Evolutionary conservation across 371 early-diverging fungal species (phyloP), one percentile per base, ranked within the genome.

Genomic region (Rhizopus arrhizus): DNA sequence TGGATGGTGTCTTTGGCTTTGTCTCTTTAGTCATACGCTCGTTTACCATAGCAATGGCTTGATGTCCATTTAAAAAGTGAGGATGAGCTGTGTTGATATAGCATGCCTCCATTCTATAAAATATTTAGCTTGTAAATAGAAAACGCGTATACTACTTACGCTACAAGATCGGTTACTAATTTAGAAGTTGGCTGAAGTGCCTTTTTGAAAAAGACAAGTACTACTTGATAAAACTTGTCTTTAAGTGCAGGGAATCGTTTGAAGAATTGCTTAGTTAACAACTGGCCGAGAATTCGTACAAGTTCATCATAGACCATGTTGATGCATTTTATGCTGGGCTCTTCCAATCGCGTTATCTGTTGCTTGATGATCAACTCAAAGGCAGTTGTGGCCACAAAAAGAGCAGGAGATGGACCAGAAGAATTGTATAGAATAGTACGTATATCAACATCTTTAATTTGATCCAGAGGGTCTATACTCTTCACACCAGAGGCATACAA

Each of bases 31-130:
- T 48, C 82, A 94, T 67, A 32, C 91, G 86, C 28, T 97, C 98
- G 56, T 88, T 89, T 59, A 97, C 94, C 41, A 93, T 85, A 13
- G 95, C 91, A 86, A 95, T 91, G 4, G 97, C 98, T 70, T 89
- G 91, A 81, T 98, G 96, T 42, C 97, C 99, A 63, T 84, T 91
- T 63, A 98, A 79, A 74, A 99, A 98, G 76, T 99, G 98, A 5
- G 99, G 99, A 74, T 99, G 99, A 5, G 88, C 97, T 10, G 99
- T 98, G 81, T 98, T 98, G 77, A 99, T 91, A 72, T 99, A 99
- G 66, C 85, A 83, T 7, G 91, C 83, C 82, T 98, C 97, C 88
- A 96, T 94, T 38, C 87, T 89, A 59, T 11, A 13, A 31, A 13
- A n/a, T 4, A 42, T 2, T 28, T 9, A 13, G 13, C 15, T 28